Conservation (phyloP, 2,329 filamentous ascomycete genomes). For the Epichloe bromicola region DNA sequence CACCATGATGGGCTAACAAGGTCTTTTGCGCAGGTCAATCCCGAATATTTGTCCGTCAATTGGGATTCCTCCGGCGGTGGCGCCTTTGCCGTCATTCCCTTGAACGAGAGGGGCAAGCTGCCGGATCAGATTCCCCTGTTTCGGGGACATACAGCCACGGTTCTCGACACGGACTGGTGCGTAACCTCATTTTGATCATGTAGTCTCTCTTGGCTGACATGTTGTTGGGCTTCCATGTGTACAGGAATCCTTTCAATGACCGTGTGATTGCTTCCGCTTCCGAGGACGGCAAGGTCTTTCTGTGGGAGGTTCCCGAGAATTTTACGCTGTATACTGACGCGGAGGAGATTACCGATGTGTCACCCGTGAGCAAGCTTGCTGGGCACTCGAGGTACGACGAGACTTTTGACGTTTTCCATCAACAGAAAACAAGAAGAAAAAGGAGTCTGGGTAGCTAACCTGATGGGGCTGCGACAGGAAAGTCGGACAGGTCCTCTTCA, state of each 20-base stretch:
- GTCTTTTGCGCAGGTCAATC: conserved; percentile 57
- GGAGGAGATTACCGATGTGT: conserved; percentile 71
- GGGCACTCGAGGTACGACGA: conserved; percentile 65
- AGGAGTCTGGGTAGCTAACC: neutral
- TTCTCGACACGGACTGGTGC: conserved; percentile 94
- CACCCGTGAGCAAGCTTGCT: conserved; percentile 66
- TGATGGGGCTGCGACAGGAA: conserved; percentile 46
- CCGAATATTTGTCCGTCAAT: conserved; percentile 92
- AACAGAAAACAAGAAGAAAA: neutral
- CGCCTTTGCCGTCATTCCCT: conserved; percentile 89
- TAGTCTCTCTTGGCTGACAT: neutral
- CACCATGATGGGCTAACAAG: conserved; percentile 7
- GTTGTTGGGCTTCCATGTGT: neutral
- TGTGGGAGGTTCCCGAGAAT: conserved; percentile 86
- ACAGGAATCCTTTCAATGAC: conserved; percentile 92
- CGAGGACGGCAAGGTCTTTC: conserved; percentile 91
- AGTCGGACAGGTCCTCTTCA: conserved; percentile 95
- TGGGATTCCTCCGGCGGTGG: conserved; percentile 95
- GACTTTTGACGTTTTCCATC: neutral
- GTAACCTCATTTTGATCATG: neutral
- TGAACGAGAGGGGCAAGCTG: conserved; percentile 77
- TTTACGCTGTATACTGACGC: conserved; percentile 77
- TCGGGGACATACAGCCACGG: conserved; percentile 86
- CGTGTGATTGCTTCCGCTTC: conserved; percentile 83
- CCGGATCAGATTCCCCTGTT: conserved; percentile 93